Evolutionary conservation across 768 basidiomycete species (phyloP).

Genomic region (Suillus alpinus): DNA sequence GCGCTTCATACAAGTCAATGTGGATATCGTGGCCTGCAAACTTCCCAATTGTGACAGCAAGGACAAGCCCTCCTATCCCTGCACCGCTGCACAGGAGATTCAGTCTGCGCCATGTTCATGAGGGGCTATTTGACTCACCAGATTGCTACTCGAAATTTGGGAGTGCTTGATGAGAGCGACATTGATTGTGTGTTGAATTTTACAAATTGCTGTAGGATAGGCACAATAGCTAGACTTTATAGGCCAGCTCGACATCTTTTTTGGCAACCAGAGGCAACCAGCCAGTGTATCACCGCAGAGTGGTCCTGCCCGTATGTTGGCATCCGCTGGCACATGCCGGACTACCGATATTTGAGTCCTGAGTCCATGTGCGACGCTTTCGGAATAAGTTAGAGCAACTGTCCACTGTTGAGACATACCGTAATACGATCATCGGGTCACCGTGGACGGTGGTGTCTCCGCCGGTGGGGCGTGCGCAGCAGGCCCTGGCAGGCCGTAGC

Average conservation of each 20-base stretch:
- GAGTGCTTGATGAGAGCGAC: neutral
- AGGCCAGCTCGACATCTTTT: neutral
- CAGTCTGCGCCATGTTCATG: neutral
- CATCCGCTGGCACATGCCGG: too few species aligned
- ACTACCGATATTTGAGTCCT: too few species aligned
- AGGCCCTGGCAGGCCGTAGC: too few species aligned
- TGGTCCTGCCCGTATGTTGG: too few species aligned
- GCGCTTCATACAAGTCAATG: slow-evolving; percentile 48
- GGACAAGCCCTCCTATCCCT: slow-evolving; percentile 44
- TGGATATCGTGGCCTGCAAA: slow-evolving; percentile 28
- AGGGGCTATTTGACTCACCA: slow-evolving; percentile 10
- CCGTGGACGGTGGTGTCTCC: too few species aligned
- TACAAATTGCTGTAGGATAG: neutral
- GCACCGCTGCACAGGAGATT: slow-evolving; percentile 26
- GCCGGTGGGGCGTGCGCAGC: too few species aligned
- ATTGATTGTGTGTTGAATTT: neutral
- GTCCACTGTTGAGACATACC: too few species aligned
- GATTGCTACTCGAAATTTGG: slow-evolving; percentile 21
- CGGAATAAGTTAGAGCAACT: too few species aligned
- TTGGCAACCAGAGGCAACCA: too few species aligned
- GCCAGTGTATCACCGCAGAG: too few species aligned
- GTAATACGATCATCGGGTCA: too few species aligned
- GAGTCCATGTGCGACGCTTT: too few species aligned
- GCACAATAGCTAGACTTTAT: neutral
- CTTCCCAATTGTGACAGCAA: slow-evolving; percentile 38